These are phyloP conservation scores for Lasiosphaeris hirsuta DNA, from an alignment of 495 filamentous ascomycete species.

Conservation along the genomic window DNA sequence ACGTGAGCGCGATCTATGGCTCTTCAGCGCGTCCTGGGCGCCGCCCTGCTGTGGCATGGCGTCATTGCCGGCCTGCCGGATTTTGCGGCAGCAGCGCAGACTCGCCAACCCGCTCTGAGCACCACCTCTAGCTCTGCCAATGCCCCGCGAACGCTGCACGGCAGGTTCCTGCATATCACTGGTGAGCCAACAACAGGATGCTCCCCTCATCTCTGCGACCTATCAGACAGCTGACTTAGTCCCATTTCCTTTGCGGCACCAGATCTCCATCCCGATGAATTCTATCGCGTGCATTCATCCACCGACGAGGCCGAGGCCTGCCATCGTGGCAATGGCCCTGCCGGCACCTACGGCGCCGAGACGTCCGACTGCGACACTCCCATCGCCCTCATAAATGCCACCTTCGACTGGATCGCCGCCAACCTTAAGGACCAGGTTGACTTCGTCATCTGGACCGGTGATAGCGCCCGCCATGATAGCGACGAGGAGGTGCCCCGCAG, in stretches of 20 bases:
- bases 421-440: constrained; percentile 82
- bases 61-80: constrained; percentile 29
- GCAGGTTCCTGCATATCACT: constrained; percentile 92
- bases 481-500: constrained; percentile 80
- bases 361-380: constrained; percentile 88
- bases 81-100: constrained; percentile 7
- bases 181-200: constrained; percentile 51
- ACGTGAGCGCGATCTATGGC: constrained; percentile 14
- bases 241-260: neutral
- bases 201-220: neutral
- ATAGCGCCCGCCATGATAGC: constrained; percentile 92
- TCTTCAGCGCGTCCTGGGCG: constrained; percentile 19
- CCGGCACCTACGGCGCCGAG: constrained; percentile 79
- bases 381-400: constrained; percentile 74
- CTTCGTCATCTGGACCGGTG: constrained; percentile 97
- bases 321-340: constrained; percentile 72
- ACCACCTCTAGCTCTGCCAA: constrained; percentile 2
- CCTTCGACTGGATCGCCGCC: constrained; percentile 86
- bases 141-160: constrained; percentile 57
- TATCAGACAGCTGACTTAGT: neutral
- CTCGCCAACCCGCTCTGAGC: too few species aligned
- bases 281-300: constrained; percentile 75
- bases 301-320: constrained; percentile 66
- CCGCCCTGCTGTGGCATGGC: constrained; percentile 34
- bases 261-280: constrained; percentile 89